Evolutionary conservation across 768 basidiomycete species (phyloP), one percentile per base, ranked within the genome.

Genomic region (Leucogyrophana mollusca): DNA sequence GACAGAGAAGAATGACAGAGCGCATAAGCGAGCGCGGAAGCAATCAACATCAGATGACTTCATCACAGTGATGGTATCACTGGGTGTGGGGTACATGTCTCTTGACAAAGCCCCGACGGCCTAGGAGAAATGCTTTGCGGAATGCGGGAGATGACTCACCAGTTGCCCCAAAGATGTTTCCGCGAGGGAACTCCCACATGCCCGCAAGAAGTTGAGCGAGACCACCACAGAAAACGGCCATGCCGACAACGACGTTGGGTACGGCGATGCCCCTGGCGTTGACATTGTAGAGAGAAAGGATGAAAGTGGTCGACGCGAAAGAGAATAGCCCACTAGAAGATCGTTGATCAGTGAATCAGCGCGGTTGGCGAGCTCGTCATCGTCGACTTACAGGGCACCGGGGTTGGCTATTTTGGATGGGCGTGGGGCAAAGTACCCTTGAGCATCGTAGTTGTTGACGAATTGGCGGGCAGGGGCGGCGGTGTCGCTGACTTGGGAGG

Each of bases 201-300:
- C 93, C 93, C 23, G 91, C 92, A 32, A 94, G 69, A 37, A 94
- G 73, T 61, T 94, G 93, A 10, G 76, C 84, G 24, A 94, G 81
- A 49, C 93, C 93, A 52, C 92, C 93, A 51, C 80, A 80, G 66
- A 83, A 87, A 54, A 90, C 59, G 20, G 90, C 90, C 90, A 94
- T 91, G 41, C 90, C 93, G 40, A 92, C 76, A 39, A 91, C 80
- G 22, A 82, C 78, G 47, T 92, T 90, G 33, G 87, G 82, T 4
- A 59, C 56, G 14, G 57, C 51, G 52, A 90, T 71, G 18, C 66
- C 58, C n/a, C 82, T 76, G 1, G 78, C 74, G 14, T 73, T 64
- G 22, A 79, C 69, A 58, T 91, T 91, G 75, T 77, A 87, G 51
- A 91, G 52, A 4, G 87, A 90, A 25, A 90, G 71, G 45, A 92